These are phyloP conservation scores for Fimicolochytrium jonesii DNA, from an alignment of 192 early-diverging fungal genomes.

Conservation along the genomic window DNA sequence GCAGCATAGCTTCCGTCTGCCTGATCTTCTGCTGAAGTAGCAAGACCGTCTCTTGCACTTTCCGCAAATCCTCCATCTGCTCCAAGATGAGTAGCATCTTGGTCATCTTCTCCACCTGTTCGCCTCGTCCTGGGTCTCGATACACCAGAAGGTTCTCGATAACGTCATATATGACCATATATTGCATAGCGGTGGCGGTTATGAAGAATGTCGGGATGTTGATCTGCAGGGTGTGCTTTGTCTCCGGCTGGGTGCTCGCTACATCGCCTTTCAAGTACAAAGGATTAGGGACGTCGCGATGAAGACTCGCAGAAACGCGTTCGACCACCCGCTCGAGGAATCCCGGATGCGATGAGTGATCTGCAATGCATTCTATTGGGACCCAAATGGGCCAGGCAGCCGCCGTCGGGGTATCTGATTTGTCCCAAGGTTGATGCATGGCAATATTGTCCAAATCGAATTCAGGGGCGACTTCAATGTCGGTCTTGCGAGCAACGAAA, in stretches of 20 bases:
- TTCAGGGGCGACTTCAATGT: constrained; percentile 17
- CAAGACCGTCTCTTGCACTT: constrained; percentile 49
- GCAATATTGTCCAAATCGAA: constrained; percentile 32
- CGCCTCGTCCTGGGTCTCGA: constrained; percentile 72
- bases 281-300: constrained; percentile 66
- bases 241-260: constrained; percentile 21
- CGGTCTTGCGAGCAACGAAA: constrained; percentile 36
- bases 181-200: constrained; percentile 73
- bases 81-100: constrained; percentile 79
- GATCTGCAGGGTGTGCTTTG: constrained; percentile 60
- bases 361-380: constrained; percentile 62
- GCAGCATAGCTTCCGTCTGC: constrained; percentile 32
- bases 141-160: constrained; percentile 78
- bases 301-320: constrained; percentile 47
- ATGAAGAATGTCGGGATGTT: constrained; percentile 72
- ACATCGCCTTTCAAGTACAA: constrained; percentile 53
- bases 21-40: constrained; percentile 59
- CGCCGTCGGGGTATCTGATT: neutral
- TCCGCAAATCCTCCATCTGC: constrained; percentile 60
- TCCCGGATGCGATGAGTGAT: constrained; percentile 37
- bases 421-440: constrained; percentile 1
- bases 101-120: constrained; percentile 63
- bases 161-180: constrained; percentile 65
- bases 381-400: constrained; percentile 63
- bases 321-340: constrained; percentile 61